Conservation (phyloP, 1,139 yeast genomes). For the Candida dubliniensis region DNA sequence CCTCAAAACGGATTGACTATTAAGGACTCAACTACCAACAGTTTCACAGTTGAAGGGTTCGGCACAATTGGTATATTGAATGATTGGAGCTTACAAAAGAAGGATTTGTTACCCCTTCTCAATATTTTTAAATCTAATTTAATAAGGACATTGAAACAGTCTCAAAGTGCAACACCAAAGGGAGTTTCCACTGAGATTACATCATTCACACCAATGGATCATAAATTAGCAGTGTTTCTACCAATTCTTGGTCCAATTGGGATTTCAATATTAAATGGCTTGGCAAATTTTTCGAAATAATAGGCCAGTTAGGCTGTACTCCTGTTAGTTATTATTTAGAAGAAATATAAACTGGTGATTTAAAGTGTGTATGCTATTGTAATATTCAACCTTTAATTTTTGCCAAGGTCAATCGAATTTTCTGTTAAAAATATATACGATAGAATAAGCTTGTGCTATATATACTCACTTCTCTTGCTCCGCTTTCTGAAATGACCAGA, state of each 20-base stretch:
- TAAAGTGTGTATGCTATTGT: not conserved
- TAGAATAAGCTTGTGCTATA: too few relatives aligned
- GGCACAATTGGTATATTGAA: conserved; percentile 67
- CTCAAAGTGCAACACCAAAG: conserved; percentile 46
- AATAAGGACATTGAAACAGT: conserved; percentile 70
- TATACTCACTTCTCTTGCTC: too few relatives aligned
- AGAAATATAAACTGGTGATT: too few relatives aligned
- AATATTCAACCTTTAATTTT: too few relatives aligned
- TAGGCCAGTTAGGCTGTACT: too few relatives aligned
- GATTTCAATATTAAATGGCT: conserved; percentile 1
- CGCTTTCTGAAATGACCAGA: too few relatives aligned
- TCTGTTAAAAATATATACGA: too few relatives aligned
- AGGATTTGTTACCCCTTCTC: conserved; percentile 56
- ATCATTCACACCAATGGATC: conserved; percentile 92
- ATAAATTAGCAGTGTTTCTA: conserved; percentile 86
- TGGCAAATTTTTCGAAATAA: not conserved
- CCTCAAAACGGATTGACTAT: conserved; percentile 52
- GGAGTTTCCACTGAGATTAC: conserved; percentile 56
- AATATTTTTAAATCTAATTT: conserved; percentile 76
- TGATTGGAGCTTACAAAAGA: conserved; percentile 30
- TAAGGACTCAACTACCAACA: conserved; percentile 53
- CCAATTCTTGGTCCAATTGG: conserved; percentile 84
- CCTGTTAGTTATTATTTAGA: too few relatives aligned
- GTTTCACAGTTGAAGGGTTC: conserved; percentile 89
- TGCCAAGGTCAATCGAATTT: too few relatives aligned